A percentile compares a stretch with the other conserved stretches of the same genome.
Conservation (phyloP, 345 rosid species). For the Salix dunnii region DNA sequence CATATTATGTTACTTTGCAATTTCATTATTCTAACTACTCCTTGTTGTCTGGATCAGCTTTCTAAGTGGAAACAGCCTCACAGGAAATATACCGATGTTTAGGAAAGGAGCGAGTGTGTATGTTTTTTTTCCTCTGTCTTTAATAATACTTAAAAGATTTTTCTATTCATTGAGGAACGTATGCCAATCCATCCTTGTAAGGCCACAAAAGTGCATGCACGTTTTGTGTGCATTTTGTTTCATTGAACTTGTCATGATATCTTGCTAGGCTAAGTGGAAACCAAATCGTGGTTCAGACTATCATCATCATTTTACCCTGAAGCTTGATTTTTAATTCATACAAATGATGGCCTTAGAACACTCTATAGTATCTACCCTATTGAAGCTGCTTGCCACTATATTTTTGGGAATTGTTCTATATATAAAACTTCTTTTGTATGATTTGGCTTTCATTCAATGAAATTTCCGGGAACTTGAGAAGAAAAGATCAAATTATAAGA, state of each 20-base stretch:
- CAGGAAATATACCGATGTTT: conserved; percentile 52
- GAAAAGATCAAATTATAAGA: too few relatives aligned
- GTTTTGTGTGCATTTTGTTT: background rate
- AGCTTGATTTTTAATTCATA: too few relatives aligned
- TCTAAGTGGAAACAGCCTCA: conserved; percentile 45
- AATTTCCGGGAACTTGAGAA: background rate
- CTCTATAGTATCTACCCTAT: background rate
- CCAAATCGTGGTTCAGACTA: background rate
- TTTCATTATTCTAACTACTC: background rate
- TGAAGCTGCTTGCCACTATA: background rate
- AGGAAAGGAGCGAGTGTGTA: conserved; percentile 51
- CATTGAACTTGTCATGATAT: background rate
- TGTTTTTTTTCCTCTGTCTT: conserved; percentile 14
- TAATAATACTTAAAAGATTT: background rate
- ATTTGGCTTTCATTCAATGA: background rate
- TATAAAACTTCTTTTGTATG: too few relatives aligned
- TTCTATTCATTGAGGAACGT: background rate
- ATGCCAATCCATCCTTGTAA: too few relatives aligned
- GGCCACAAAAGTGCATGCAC: too few relatives aligned
- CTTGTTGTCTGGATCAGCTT: conserved; percentile 36
- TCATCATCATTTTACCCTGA: too few relatives aligned
- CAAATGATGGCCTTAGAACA: background rate
- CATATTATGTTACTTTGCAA: background rate
- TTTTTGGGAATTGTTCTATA: background rate
- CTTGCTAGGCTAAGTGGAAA: background rate